Percentiles rank a stretch among this genome's conserved stretches.
These are phyloP conservation scores for Phialemoniopsis sp. DNA, from an alignment of 2,329 filamentous ascomycete genomes.

Conservation along the genomic window DNA sequence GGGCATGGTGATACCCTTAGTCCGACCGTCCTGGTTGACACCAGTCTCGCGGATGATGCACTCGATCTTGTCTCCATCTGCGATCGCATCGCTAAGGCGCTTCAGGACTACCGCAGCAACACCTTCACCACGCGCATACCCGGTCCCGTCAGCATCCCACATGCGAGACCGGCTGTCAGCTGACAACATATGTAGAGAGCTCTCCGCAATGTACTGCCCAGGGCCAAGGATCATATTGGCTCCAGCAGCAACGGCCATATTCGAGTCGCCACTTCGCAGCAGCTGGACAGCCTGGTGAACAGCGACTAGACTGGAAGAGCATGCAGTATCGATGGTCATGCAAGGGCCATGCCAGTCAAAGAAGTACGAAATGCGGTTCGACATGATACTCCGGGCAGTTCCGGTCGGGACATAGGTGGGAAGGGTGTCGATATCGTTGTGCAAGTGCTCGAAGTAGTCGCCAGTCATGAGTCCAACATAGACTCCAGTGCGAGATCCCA, in stretches of 20 bases:
- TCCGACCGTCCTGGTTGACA: slow-evolving; percentile 39
- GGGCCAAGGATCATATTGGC: slow-evolving; percentile 27
- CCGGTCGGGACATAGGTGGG: background rate
- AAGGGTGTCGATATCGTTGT: slow-evolving; percentile 13
- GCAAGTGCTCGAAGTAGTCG: slow-evolving; percentile 18
- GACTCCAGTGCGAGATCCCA: too few relatives aligned
- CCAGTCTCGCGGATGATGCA: slow-evolving; percentile 35
- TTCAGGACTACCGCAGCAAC: slow-evolving; percentile 42
- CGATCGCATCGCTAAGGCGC: slow-evolving; percentile 35
- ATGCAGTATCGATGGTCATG: slow-evolving; percentile 29
- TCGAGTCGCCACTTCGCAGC: slow-evolving; percentile 22
- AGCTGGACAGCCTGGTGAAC: slow-evolving; percentile 23
- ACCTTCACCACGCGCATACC: slow-evolving; percentile 50
- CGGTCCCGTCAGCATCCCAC: slow-evolving; percentile 41
- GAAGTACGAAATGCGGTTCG: slow-evolving; percentile 22
- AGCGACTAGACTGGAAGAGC: slow-evolving; percentile 24
- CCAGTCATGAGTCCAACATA: slow-evolving; percentile 8
- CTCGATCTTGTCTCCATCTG: slow-evolving; percentile 34
- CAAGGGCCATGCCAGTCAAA: slow-evolving; percentile 28
- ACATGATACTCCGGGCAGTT: background rate
- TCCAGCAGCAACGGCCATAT: slow-evolving; percentile 25
- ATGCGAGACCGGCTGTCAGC: slow-evolving; percentile 29
- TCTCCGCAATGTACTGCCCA: slow-evolving; percentile 25
- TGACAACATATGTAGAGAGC: slow-evolving; percentile 31
- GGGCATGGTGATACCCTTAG: slow-evolving; percentile 30